phyloP scores from a whole-genome alignment of 768 basidiomycete species.

The Boletales sp. region DNA sequence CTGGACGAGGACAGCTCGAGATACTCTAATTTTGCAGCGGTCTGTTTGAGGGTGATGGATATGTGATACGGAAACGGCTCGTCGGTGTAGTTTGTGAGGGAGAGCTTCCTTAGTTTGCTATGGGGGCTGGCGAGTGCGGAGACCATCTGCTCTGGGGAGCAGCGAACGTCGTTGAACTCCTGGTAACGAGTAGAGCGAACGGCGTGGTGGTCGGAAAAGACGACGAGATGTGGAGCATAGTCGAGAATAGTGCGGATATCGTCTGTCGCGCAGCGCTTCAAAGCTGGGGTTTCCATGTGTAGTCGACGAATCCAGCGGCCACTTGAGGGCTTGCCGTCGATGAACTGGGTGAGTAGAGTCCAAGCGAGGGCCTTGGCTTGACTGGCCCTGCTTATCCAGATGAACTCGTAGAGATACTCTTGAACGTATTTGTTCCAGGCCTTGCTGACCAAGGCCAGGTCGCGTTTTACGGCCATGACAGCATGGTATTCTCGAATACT shows the following conservation, averaged over 20 bases:
- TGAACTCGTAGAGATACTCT: constrained; percentile 59
- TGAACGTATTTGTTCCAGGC: constrained; percentile 53
- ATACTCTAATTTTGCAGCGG: constrained; percentile 56
- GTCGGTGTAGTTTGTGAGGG: constrained; percentile 74
- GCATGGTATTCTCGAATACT: constrained; percentile 44
- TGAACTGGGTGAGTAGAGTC: constrained; percentile 41
- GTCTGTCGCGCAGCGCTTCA: constrained; percentile 62
- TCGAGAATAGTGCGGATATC: constrained; percentile 70
- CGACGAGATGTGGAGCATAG: constrained; percentile 53
- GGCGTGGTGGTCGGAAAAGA: constrained; percentile 63
- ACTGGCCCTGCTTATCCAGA: constrained; percentile 60
- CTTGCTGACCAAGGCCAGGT: constrained; percentile 51
- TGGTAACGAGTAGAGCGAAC: constrained; percentile 54
- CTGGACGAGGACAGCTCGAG: constrained; percentile 63
- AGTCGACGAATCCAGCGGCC: constrained; percentile 58
- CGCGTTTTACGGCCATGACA: constrained; percentile 47
- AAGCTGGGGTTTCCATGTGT: constrained; percentile 63
- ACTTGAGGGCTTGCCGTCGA: constrained; percentile 33
- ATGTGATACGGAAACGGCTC: constrained; percentile 52
- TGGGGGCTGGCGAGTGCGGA: constrained; percentile 54
- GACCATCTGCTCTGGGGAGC: constrained; percentile 56
- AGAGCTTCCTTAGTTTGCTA: constrained; percentile 52
- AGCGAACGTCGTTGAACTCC: constrained; percentile 40
- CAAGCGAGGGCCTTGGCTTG: constrained; percentile 47
- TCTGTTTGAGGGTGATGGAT: constrained; percentile 48